These are phyloP conservation scores for Linum usitatissimum DNA, from an alignment of 345 rosid genomes.

Conservation along the genomic window DNA sequence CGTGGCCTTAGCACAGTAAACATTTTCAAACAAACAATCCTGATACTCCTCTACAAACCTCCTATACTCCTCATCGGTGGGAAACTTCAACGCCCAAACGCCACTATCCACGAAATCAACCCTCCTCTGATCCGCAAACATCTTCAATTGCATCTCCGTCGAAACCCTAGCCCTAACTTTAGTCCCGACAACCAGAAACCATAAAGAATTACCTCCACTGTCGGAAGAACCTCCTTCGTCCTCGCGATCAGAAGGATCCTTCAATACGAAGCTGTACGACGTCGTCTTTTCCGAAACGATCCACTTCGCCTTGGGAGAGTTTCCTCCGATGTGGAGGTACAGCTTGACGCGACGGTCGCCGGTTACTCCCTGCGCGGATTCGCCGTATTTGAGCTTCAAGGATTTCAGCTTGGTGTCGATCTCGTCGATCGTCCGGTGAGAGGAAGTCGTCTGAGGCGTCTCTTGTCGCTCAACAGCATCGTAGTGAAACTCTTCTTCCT, in stretches of 20 bases:
- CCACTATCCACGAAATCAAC: conserved; percentile 52
- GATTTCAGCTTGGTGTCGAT: conserved; percentile 55
- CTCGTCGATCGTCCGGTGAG: neutral
- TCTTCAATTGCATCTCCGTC: conserved; percentile 66
- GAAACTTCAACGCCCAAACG: conserved; percentile 89
- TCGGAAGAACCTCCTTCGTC: conserved; percentile 24
- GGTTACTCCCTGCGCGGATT: conserved; percentile 11
- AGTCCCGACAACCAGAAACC: conserved; percentile 62
- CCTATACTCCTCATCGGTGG: conserved; percentile 52
- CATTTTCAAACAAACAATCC: conserved; percentile 77
- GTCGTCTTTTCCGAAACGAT: conserved; percentile 46
- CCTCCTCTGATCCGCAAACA: conserved; percentile 61
- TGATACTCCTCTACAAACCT: conserved; percentile 56
- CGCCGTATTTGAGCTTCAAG: conserved; percentile 27
- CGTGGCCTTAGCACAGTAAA: conserved; percentile 46
- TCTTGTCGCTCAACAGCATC: neutral
- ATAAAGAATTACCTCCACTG: conserved; percentile 25
- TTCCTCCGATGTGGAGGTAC: conserved; percentile 72
- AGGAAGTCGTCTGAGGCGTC: neutral
- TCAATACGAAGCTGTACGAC: conserved; percentile 40
- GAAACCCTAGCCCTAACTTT: conserved; percentile 69
- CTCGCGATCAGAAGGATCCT: conserved; percentile 27
- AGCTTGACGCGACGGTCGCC: conserved; percentile 53
- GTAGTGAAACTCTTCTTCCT: neutral
- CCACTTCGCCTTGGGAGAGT: conserved; percentile 83